A percentile compares a stretch with the other conserved stretches of the same genome.
phyloP scores from a whole-genome alignment of 495 filamentous ascomycete genomes.

The Hypoxylon lenormandii region DNA sequence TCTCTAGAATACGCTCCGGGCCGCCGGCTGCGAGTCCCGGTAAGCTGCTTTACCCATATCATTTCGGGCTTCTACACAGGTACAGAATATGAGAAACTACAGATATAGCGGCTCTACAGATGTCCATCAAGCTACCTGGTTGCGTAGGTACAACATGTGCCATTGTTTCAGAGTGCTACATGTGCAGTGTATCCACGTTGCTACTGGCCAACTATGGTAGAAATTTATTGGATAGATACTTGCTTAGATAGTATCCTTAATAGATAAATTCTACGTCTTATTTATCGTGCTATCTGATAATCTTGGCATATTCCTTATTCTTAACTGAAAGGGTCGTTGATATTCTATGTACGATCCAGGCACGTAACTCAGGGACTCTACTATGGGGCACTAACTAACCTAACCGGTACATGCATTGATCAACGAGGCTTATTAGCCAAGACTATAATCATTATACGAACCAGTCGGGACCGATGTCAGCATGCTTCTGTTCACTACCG shows the following conservation, averaged over 20 bases:
- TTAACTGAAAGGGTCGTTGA: background rate
- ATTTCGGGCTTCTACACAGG: background rate
- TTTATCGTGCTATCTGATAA: background rate
- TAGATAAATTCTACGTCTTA: background rate
- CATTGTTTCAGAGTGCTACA: constrained; percentile 22
- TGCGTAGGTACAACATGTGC: constrained; percentile 29
- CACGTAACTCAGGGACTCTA: background rate
- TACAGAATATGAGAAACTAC: background rate
- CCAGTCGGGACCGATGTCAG: constrained; percentile 28
- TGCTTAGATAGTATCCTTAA: background rate
- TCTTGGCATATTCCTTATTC: background rate
- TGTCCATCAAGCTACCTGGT: constrained; percentile 18
- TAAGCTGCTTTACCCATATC: constrained; percentile 10
- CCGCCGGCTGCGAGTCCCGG: constrained; percentile 17
- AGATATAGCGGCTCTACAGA: constrained; percentile 6
- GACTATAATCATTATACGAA: background rate
- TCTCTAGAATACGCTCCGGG: constrained; percentile 15
- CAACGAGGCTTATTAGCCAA: background rate
- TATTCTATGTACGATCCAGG: background rate
- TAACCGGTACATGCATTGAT: background rate
- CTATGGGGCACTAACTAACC: background rate
- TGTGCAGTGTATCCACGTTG: constrained; percentile 8
- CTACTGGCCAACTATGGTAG: constrained; percentile 8
- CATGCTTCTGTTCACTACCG: constrained; percentile 5
- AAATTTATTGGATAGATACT: background rate